phyloP scores from a whole-genome alignment of 2,329 filamentous ascomycete genomes.

The Pseudogymnoascus destructans region DNA sequence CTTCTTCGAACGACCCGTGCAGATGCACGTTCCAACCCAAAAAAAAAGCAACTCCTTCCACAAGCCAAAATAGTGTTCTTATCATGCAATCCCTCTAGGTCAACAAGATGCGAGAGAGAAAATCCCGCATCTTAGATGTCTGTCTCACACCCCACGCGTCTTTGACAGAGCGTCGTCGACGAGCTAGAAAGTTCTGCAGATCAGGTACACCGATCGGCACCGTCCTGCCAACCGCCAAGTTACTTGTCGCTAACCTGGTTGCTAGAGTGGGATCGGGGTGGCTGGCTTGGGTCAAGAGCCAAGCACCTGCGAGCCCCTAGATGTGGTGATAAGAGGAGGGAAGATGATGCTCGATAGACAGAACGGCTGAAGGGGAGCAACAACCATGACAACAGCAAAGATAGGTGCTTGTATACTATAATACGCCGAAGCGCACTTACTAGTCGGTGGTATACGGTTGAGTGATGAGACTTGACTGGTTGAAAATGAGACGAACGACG shows the following conservation, averaged over 20 bases:
- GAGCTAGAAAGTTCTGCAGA: slow-evolving; percentile 2
- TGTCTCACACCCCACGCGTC: not conserved
- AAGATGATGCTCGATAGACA: not conserved
- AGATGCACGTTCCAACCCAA: not conserved
- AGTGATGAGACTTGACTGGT: not conserved
- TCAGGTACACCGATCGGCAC: not conserved
- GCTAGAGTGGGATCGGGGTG: not conserved
- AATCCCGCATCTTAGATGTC: not conserved
- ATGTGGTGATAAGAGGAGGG: not conserved
- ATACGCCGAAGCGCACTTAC: not conserved
- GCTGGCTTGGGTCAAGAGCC: not conserved
- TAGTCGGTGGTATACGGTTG: not conserved
- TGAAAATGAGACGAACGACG: not conserved
- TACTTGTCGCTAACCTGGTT: not conserved
- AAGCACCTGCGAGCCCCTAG: not conserved
- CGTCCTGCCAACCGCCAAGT: not conserved
- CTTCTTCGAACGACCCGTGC: not conserved
- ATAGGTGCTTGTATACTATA: not conserved
- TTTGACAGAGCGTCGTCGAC: not conserved
- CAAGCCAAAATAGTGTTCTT: slow-evolving; percentile 1
- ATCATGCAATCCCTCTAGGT: not conserved
- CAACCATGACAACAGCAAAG: not conserved
- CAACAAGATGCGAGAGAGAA: not conserved
- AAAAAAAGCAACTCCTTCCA: slow-evolving; percentile 4
- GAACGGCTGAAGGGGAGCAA: not conserved